A percentile compares a stretch with the other conserved stretches of the same genome.
These are phyloP conservation scores for Poteriospumella lacustris DNA, from an alignment of 108 stramenopile species.

Conservation along the genomic window DNA sequence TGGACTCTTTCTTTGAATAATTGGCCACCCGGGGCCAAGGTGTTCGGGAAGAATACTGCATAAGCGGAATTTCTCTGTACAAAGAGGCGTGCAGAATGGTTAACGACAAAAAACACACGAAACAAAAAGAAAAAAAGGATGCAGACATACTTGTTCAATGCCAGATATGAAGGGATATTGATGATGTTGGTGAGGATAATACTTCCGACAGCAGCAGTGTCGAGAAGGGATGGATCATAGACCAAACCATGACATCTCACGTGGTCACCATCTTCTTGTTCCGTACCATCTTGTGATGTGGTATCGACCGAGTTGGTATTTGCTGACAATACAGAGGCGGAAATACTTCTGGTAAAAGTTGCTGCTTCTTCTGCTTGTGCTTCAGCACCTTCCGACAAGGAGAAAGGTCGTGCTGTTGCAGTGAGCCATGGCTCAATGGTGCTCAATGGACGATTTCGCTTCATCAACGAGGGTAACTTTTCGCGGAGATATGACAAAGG, in stretches of 20 bases:
- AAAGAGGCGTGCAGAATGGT: too few species aligned
- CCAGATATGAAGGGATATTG: neutral
- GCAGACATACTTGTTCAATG: constrained; percentile 1
- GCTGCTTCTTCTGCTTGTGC: neutral
- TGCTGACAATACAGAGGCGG: neutral
- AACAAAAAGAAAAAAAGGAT: neutral
- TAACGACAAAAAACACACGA: too few species aligned
- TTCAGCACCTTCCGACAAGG: neutral
- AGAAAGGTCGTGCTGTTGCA: neutral
- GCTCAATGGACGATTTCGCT: neutral
- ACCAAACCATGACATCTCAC: constrained; percentile 2
- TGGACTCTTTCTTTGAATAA: constrained; percentile 21
- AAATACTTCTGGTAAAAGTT: too few species aligned
- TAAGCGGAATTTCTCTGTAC: neutral
- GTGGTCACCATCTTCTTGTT: neutral
- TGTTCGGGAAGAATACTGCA: neutral
- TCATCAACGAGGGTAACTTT: neutral
- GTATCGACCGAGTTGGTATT: neutral
- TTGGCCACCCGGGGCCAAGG: neutral
- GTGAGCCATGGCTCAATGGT: neutral
- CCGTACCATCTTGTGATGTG: neutral
- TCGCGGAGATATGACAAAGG: neutral
- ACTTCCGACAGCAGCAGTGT: too few species aligned
- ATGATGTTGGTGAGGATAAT: neutral
- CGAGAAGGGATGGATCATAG: neutral